Evolutionary conservation across 768 basidiomycete genomes (phyloP), one percentile per base, ranked within the genome.

Genomic region (Vararia minispora): DNA sequence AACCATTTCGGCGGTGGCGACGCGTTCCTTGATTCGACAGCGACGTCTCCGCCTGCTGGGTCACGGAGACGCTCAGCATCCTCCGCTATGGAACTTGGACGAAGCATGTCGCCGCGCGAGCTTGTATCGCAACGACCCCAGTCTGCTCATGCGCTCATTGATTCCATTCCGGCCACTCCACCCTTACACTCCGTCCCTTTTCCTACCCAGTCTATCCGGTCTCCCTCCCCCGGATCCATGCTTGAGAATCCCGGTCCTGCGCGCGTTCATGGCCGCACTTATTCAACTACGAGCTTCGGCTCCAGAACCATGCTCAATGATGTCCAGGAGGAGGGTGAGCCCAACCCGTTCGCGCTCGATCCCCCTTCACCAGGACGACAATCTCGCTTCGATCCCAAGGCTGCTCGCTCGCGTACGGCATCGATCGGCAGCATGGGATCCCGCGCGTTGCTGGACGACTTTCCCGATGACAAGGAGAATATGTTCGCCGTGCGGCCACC

Each of bases 401-500:
- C 49, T 5, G 47, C 49, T 34, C 57, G 55, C 28, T 54, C 49
- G 26, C 65, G 68, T 32, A 60, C 63, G 12, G 47, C 53, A 41
- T 72, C 71, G 6, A 68, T 62, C 39, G 74, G 60, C 7, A 72
- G 68, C 6, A 61, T 70, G 57, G 63, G 60, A 14, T 62, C 65
- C 2, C 40, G 56, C 42, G 47, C n/a, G 48, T 22, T 56, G 62
- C 6, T 56, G 50, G 44, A 56, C 53, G 32, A n/a, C n/a, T 41
- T 59, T 14, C 50, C 66, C 28, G 53, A 58, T 28, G 60, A 60
- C 32, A 66, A 72, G 10, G 68, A 75, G 36, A 84, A 80, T 52
- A 75, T 77, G 12, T 87, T 87, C 53, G 69, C 76, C 22, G 57
- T 86, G 23, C 71, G 75, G 30, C 72, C 78, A 28, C 77, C 79